Evolutionary conservation across 495 filamentous ascomycete genomes (phyloP).

Genomic region (Peziza echinospora): DNA sequence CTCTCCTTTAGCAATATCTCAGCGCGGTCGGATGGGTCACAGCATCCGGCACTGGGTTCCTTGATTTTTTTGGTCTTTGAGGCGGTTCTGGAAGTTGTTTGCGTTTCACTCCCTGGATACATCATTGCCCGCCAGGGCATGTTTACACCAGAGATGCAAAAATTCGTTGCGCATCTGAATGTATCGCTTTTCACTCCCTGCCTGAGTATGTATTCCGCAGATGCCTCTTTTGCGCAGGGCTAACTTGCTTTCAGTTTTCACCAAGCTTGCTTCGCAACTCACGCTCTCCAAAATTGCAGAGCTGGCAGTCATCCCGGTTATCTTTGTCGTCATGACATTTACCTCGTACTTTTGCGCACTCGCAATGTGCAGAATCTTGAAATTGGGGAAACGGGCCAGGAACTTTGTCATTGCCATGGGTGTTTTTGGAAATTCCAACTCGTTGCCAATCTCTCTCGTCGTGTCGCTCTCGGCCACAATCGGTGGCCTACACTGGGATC

Average conservation of each 20-base stretch:
- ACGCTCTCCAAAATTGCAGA: conserved; percentile 75
- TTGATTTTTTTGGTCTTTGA: conserved; percentile 53
- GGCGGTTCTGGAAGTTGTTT: conserved; percentile 87
- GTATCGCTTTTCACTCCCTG: conserved; percentile 88
- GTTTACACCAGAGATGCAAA: conserved; percentile 86
- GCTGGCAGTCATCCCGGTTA: conserved; percentile 77
- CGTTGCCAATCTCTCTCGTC: conserved; percentile 87
- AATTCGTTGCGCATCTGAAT: conserved; percentile 87
- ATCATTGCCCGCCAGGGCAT: conserved; percentile 72
- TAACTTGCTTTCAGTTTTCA: conserved; percentile 49
- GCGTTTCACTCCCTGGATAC: conserved; percentile 88
- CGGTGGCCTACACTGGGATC: conserved; percentile 80
- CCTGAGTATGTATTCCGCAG: conserved; percentile 42
- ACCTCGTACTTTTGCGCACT: conserved; percentile 63
- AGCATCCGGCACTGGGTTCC: neutral
- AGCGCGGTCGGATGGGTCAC: too few relatives aligned
- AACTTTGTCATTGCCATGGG: conserved; percentile 95
- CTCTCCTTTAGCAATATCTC: too few relatives aligned
- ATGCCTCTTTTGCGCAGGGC: neutral
- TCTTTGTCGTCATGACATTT: conserved; percentile 68
- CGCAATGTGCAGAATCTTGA: conserved; percentile 44
- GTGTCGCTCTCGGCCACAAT: conserved; percentile 82
- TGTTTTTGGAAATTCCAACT: conserved; percentile 97
- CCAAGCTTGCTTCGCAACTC: conserved; percentile 87
- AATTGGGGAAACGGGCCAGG: conserved; percentile 59